A percentile compares a stretch with the other conserved stretches of the same genome.
phyloP scores from a whole-genome alignment of 305 asterid genomes.

The Fraxinus velutina region DNA sequence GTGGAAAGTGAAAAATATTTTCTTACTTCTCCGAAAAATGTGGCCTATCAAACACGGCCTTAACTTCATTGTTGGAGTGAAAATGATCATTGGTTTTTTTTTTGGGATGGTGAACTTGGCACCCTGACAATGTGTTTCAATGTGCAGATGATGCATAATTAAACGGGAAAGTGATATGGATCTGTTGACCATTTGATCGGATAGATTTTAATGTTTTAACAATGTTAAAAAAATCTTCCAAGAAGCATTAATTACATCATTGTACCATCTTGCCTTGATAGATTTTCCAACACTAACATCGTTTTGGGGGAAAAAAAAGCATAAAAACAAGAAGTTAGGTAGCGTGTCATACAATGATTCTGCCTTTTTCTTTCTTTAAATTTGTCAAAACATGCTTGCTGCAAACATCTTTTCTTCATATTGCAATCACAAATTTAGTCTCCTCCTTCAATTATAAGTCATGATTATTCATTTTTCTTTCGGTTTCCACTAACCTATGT shows the following conservation, averaged over 20 bases:
- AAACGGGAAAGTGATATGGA: neutral
- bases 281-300: neutral
- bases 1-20: no score
- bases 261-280: neutral
- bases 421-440: neutral
- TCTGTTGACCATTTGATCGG: neutral
- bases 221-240: neutral
- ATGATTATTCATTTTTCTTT: constrained; percentile 16
- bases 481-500: constrained; percentile 24
- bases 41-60: no score
- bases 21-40: no score
- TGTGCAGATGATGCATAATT: neutral
- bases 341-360: neutral
- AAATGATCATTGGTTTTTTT: neutral
- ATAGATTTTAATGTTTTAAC: neutral
- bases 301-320: neutral
- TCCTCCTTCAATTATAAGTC: constrained; percentile 17
- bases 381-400: constrained; percentile 8
- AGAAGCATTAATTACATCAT: neutral
- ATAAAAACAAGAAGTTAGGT: neutral
- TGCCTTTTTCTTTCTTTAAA: neutral
- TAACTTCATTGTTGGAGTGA: neutral
- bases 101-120: neutral
- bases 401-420: neutral
- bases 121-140: no score